Evolutionary conservation across 2,329 filamentous ascomycete genomes (phyloP), one percentile per base, ranked within the genome.

Genomic region (Paraconiothyrium brasiliense): DNA sequence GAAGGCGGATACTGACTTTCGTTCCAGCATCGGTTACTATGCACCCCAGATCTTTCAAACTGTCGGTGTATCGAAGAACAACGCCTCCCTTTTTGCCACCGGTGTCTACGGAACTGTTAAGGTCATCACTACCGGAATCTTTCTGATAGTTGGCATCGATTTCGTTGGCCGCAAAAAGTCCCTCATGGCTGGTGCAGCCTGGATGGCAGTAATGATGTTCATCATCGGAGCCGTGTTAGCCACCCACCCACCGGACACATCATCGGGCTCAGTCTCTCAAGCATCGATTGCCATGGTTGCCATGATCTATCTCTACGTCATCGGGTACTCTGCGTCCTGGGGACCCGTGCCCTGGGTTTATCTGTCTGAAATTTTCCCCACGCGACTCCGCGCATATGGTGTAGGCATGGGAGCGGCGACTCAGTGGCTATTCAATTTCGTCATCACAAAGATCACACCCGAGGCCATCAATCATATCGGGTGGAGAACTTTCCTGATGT

Each of bases 321-420:
- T 91, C 24, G 86, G 90, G 76, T 93, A 92, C 71, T 90, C 88
- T 22, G 92, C 91, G 71, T 87, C 85, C 0, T 93, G 90, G 90
- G 89, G 89, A 0, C 90, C 89, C 2, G 89, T 87, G 68, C 85
- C 87, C 0, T 92, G 90, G 90, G 90, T 91, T 58, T 84, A 92
- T 20, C 49, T 59, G 2, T 3, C 8, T 8, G 90, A 92, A 77
- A 87, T 92, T 37, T 93, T 81, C 65, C 78, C 79, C 4, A 76
- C 76, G 0, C 73, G 78, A 4, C 2, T 81, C 13, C 75, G 79
- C 14, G 77, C 73, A 27, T 70, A 80, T 34, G 78, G 79, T 22
- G 75, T 79, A 2, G 79, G 76, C 0, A 69, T 79, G 47, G 75
- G 76, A 11, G 58, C 78, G 8, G 59, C 61, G 8, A 64, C 65